A percentile compares a stretch with the other conserved stretches of the same genome.
Conservation (phyloP, 768 basidiomycete genomes). For the Termitomyces sp. region DNA sequence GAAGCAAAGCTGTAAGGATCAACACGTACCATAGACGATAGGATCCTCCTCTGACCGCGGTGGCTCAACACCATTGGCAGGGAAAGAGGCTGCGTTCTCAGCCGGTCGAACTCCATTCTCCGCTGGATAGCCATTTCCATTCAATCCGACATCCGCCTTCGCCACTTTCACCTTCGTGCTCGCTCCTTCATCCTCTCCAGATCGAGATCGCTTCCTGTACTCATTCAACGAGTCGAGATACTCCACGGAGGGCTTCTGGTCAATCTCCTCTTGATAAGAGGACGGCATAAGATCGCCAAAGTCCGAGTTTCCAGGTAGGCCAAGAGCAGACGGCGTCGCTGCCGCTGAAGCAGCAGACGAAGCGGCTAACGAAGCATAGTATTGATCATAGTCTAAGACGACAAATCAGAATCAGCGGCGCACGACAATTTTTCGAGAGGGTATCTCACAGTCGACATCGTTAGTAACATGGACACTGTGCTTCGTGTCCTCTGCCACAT, state of each 20-base stretch:
- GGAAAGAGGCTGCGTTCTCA: constrained; percentile 20
- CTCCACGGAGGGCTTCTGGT: constrained; percentile 59
- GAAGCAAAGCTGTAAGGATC: background rate
- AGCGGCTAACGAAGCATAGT: constrained; percentile 73
- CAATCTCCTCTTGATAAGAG: constrained; percentile 56
- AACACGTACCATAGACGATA: constrained; percentile 55
- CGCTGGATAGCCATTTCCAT: constrained; percentile 17
- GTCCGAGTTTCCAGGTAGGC: constrained; percentile 36
- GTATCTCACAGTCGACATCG: constrained; percentile 61
- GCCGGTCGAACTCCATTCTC: constrained; percentile 16
- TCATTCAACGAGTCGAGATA: constrained; percentile 68
- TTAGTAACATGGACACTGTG: constrained; percentile 30
- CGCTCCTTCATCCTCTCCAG: constrained; percentile 49
- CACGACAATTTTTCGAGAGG: background rate
- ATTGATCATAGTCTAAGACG: constrained; percentile 66
- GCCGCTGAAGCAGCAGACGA: constrained; percentile 50
- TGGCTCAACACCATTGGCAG: constrained; percentile 8
- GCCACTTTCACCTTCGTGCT: constrained; percentile 29
- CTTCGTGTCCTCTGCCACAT: constrained; percentile 19
- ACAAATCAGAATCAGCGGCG: background rate
- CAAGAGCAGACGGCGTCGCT: constrained; percentile 54
- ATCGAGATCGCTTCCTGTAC: constrained; percentile 69
- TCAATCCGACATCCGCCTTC: constrained; percentile 34
- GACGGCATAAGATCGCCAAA: constrained; percentile 38
- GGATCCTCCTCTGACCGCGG: constrained; percentile 44